Evolutionary conservation across 768 basidiomycete genomes (phyloP).

Genomic region (Xanthoconium stramineum): DNA sequence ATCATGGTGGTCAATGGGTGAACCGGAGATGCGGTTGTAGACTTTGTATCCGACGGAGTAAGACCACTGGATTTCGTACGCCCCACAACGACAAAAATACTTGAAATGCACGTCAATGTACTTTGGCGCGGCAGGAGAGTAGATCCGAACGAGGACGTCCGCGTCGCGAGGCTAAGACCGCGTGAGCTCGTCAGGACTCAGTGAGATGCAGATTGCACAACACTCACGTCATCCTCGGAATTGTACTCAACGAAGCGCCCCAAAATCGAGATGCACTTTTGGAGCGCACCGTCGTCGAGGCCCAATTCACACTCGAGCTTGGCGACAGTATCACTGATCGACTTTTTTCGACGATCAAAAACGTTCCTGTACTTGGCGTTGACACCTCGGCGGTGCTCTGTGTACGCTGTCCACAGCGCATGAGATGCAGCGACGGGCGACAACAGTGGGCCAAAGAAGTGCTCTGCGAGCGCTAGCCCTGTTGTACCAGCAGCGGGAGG

Average conservation of each 20-base stretch:
- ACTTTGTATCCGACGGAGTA: constrained; percentile 11
- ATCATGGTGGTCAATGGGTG: background rate
- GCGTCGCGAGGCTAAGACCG: background rate
- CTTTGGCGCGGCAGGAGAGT: constrained; percentile 7
- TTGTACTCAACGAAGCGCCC: background rate
- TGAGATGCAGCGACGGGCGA: constrained; percentile 1
- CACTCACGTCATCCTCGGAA: background rate
- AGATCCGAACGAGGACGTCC: constrained; percentile 1
- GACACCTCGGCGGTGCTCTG: constrained; percentile 1
- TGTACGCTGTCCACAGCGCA: constrained; percentile 4
- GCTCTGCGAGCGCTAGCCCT: constrained; percentile 6
- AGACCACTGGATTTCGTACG: constrained; percentile 1
- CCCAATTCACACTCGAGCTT: constrained; percentile 3
- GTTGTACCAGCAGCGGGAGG: background rate
- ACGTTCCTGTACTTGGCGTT: background rate
- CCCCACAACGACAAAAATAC: constrained; percentile 3
- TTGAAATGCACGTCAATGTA: constrained; percentile 18
- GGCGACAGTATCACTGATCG: background rate
- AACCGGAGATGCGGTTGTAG: background rate
- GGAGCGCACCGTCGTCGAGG: background rate
- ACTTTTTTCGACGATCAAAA: background rate
- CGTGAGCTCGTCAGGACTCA: too few relatives aligned
- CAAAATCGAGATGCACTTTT: constrained; percentile 6
- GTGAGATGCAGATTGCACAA: background rate
- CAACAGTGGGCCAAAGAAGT: constrained; percentile 5